Conservation (phyloP, 805 yeast species). For the Wickerhamomyces hampshirensis region DNA sequence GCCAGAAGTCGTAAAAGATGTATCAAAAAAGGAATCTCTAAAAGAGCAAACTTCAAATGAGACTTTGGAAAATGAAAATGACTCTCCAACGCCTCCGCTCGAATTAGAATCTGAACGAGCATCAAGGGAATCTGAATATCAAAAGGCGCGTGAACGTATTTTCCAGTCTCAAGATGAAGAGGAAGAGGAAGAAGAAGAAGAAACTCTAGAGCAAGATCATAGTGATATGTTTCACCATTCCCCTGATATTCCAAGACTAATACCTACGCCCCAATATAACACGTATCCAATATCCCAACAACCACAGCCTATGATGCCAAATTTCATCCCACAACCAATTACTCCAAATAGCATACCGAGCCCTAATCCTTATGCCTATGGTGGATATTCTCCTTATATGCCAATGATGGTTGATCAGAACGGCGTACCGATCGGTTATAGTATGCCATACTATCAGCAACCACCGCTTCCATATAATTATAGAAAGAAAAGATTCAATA, state of each 20-base stretch:
- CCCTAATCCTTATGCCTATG: too few relatives aligned
- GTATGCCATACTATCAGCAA: constrained; percentile 8
- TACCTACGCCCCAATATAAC: constrained; percentile 8
- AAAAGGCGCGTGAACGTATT: constrained; percentile 34
- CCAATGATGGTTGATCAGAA: not conserved
- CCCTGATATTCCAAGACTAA: constrained; percentile 10
- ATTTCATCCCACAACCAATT: not conserved
- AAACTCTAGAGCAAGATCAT: constrained; percentile 12
- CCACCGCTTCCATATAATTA: constrained; percentile 7
- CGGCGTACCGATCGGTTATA: constrained; percentile 1
- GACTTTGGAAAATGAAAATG: not conserved
- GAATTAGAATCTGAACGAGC: constrained; percentile 31
- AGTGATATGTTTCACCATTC: constrained; percentile 2
- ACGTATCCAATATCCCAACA: constrained; percentile 9
- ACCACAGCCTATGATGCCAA: constrained; percentile 1
- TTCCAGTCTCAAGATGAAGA: constrained; percentile 29
- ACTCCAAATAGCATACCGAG: too few relatives aligned
- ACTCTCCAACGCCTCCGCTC: constrained; percentile 1
- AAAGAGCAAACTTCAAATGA: not conserved
- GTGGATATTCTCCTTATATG: not conserved
- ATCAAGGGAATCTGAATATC: constrained; percentile 39
- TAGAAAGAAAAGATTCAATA: constrained; percentile 7
- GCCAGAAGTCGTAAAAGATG: not conserved
- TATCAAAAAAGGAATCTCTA: not conserved
- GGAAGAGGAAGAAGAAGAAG: constrained; percentile 22